Conservation (phyloP, 129 eudicot genomes). For the Flaveria brownii region DNA sequence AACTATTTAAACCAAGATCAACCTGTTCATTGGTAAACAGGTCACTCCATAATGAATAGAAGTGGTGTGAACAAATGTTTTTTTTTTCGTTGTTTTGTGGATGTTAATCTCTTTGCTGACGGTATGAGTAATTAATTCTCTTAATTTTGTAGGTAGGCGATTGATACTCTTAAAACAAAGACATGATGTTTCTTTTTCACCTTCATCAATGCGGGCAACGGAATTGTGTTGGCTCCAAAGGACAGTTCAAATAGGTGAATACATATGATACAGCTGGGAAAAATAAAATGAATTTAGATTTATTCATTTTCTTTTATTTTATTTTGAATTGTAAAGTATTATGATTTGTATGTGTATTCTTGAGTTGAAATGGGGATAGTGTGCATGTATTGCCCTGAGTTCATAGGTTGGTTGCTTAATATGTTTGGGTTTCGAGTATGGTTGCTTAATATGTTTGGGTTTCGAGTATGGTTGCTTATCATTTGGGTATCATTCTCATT, state of each 20-base stretch:
- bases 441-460: not conserved
- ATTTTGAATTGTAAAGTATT: conserved; percentile 28
- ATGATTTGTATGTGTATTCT: conserved; percentile 15
- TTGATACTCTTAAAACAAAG: conserved; percentile 24
- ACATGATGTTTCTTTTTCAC: not conserved
- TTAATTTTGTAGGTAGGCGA: conserved; percentile 27
- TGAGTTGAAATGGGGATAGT: conserved; percentile 9
- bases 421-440: not conserved
- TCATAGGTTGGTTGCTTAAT: conserved; percentile 11
- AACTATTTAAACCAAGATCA: not conserved
- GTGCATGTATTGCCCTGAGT: conserved; percentile 27
- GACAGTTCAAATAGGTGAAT: conserved; percentile 26
- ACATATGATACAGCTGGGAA: conserved; percentile 21
- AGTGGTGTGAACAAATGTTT: not conserved
- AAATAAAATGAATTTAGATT: conserved; percentile 28
- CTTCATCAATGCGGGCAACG: not conserved
- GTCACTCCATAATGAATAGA: not conserved
- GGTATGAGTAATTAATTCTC: not conserved
- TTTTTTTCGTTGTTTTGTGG: not conserved
- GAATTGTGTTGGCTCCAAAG: conserved; percentile 14
- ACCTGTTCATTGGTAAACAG: not conserved
- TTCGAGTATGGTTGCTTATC: not conserved
- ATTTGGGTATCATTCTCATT: not conserved
- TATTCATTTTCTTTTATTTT: conserved; percentile 27
- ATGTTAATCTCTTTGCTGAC: not conserved